Conservation (phyloP, 1,139 yeast genomes). For the Blastobotrys ciferrii region DNA sequence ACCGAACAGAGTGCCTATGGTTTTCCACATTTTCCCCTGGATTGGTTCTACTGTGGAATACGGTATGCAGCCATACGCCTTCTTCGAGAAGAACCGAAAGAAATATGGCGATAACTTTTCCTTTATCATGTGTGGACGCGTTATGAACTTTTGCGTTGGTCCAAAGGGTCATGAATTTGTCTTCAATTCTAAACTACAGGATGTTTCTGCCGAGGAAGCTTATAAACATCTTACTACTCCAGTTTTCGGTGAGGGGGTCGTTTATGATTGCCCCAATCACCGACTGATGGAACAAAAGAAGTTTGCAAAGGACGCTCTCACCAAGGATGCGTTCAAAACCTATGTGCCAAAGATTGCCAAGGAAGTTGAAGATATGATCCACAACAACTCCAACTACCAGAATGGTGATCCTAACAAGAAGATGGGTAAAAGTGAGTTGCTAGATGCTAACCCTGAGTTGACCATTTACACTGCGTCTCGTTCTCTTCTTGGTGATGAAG, state of each 20-base stretch:
- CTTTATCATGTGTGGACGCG: slow-evolving; percentile 81
- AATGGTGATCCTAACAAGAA: slow-evolving; percentile 35
- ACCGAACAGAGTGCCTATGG: slow-evolving; percentile 65
- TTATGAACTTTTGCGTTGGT: slow-evolving; percentile 94
- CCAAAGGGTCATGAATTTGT: slow-evolving; percentile 98
- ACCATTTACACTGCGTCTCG: slow-evolving; percentile 96
- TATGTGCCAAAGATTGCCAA: slow-evolving; percentile 88
- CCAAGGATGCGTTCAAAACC: slow-evolving; percentile 75
- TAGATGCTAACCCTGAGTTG: slow-evolving; percentile 88
- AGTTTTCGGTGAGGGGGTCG: slow-evolving; percentile 94
- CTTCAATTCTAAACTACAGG: slow-evolving; percentile 82
- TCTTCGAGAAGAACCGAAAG: slow-evolving; percentile 71
- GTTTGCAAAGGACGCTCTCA: slow-evolving; percentile 86
- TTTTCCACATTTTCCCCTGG: slow-evolving; percentile 94
- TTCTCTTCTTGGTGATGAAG: slow-evolving; percentile 84
- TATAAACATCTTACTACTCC: slow-evolving; percentile 95
- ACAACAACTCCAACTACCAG: slow-evolving; percentile 44
- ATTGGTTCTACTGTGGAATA: slow-evolving; percentile 84
- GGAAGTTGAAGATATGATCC: slow-evolving; percentile 69
- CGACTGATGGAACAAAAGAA: slow-evolving; percentile 97
- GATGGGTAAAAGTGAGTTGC: slow-evolving; percentile 63
- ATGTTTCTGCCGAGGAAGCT: slow-evolving; percentile 95
- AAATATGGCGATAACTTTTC: slow-evolving; percentile 92
- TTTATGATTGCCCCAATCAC: slow-evolving; percentile 92
- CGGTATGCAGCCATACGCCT: slow-evolving; percentile 91